Percentiles rank a stretch among this genome's conserved stretches.
These are phyloP conservation scores for Perilla frutescens DNA, from an alignment of 257 asterid species.

Conservation along the genomic window DNA sequence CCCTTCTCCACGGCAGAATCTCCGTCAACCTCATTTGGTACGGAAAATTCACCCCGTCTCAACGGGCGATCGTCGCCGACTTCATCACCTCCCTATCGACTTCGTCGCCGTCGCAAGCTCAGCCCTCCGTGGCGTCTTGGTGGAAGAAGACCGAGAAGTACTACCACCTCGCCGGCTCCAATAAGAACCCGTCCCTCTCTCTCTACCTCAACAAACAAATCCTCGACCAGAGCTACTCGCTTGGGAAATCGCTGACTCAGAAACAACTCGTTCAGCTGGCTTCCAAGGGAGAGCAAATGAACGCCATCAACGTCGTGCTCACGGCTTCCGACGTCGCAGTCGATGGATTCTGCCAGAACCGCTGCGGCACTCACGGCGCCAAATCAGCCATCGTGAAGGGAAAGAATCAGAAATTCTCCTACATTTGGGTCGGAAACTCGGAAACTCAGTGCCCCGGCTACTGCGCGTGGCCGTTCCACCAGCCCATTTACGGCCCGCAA, in stretches of 20 bases:
- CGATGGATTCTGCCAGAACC: conserved; percentile 61
- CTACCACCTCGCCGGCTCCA: conserved; percentile 59
- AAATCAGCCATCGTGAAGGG: conserved; percentile 37
- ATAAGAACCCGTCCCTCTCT: conserved; percentile 40
- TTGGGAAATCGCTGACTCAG: conserved; percentile 66
- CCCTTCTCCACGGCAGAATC: conserved; percentile 64
- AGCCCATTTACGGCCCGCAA: conserved; percentile 84
- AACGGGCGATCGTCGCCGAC: conserved; percentile 65
- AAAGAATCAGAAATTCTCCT: conserved; percentile 54
- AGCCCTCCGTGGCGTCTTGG: conserved; percentile 76
- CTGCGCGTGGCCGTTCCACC: conserved; percentile 85
- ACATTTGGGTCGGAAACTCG: conserved; percentile 77
- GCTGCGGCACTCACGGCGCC: conserved; percentile 72
- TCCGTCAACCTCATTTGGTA: conserved; percentile 70
- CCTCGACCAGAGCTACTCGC: conserved; percentile 44
- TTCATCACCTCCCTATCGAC: conserved; percentile 64
- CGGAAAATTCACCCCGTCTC: conserved; percentile 71
- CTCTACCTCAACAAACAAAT: conserved; percentile 55
- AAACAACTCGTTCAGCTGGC: conserved; percentile 57
- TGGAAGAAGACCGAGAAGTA: conserved; percentile 70
- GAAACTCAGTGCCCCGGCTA: conserved; percentile 63
- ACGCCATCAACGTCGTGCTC: conserved; percentile 65
- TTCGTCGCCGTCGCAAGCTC: conserved; percentile 29
- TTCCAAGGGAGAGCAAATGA: conserved; percentile 53
- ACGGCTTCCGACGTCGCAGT: conserved; percentile 64